These are phyloP conservation scores for Sarcocystis neurona DNA, from an alignment of 169 alveolate genomes.

Conservation along the genomic window DNA sequence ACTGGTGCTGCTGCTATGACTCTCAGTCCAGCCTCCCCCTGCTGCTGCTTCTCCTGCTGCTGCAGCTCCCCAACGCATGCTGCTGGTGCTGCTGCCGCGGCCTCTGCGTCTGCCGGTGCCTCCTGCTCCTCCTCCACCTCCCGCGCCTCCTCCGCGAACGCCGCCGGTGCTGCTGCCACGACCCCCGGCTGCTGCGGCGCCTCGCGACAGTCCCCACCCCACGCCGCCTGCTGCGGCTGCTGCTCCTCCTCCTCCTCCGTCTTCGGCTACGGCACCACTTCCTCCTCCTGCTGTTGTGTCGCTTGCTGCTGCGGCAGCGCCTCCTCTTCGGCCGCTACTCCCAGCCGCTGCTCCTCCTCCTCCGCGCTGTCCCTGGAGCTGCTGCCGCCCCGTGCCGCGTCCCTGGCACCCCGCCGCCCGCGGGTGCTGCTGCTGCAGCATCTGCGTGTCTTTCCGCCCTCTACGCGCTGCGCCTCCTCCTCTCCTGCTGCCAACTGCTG, in stretches of 20 bases:
- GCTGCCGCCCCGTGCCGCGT: slow-evolving; percentile 24
- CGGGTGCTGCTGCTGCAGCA: slow-evolving; percentile 59
- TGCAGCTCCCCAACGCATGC: neutral
- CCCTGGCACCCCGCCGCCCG: slow-evolving; percentile 12
- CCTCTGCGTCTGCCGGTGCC: neutral
- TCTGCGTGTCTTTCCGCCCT: too few relatives aligned
- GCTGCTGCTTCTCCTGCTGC: too few relatives aligned
- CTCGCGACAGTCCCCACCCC: slow-evolving; percentile 16
- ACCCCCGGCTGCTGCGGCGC: neutral
- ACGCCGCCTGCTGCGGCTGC: slow-evolving; percentile 47
- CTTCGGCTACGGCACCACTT: slow-evolving; percentile 31
- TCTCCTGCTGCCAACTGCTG: slow-evolving; percentile 59
- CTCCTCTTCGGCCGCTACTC: slow-evolving; percentile 30
- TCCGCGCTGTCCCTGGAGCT: slow-evolving; percentile 40
- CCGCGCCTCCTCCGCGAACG: neutral
- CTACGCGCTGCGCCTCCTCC: slow-evolving; percentile 57
- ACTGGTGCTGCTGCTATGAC: too few relatives aligned
- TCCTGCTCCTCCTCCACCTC: neutral
- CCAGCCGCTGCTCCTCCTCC: slow-evolving; percentile 57
- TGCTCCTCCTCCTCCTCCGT: slow-evolving; percentile 14
- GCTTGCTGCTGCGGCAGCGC: slow-evolving; percentile 29
- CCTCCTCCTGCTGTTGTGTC: slow-evolving; percentile 50
- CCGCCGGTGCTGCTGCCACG: neutral
- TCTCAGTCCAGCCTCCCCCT: too few relatives aligned
- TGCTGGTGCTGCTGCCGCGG: neutral